Evolutionary conservation across 345 rosid species (phyloP).

Genomic region (Heritiera fomes): DNA sequence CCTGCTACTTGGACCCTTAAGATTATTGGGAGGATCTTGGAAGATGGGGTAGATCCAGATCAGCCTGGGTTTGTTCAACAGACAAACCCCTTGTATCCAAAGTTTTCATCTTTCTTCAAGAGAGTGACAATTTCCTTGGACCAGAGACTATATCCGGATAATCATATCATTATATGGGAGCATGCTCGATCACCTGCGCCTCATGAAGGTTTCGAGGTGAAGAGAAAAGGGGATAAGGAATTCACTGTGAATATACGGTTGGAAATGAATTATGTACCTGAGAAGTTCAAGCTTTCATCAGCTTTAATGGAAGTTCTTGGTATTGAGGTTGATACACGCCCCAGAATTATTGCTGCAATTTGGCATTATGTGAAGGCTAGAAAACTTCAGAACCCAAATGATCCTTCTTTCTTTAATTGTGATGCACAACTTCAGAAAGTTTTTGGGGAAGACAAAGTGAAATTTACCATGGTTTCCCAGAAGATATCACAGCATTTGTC

Average conservation of each 20-base stretch:
- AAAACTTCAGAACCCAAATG: slow-evolving; percentile 86
- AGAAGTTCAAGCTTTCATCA: slow-evolving; percentile 90
- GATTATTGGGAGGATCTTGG: slow-evolving; percentile 88
- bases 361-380: slow-evolving; percentile 99
- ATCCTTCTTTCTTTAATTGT: slow-evolving; percentile 80
- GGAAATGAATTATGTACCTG: slow-evolving; percentile 95
- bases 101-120: slow-evolving; percentile 90
- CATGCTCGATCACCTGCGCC: slow-evolving; percentile 84
- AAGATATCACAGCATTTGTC: slow-evolving; percentile 78
- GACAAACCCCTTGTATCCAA: slow-evolving; percentile 68
- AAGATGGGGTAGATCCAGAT: slow-evolving; percentile 92
- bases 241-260: slow-evolving; percentile 69
- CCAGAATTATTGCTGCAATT: slow-evolving; percentile 90
- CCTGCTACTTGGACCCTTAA: slow-evolving; percentile 96
- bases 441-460: slow-evolving; percentile 84
- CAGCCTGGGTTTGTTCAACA: slow-evolving; percentile 83
- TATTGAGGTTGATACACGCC: slow-evolving; percentile 92
- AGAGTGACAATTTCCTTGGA: slow-evolving; percentile 80
- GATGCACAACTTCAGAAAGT: slow-evolving; percentile 89
- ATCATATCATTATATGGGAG: slow-evolving; percentile 86
- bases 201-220: slow-evolving; percentile 97
- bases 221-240: slow-evolving; percentile 94
- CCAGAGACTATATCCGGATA: slow-evolving; percentile 92
- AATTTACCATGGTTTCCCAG: slow-evolving; percentile 88
- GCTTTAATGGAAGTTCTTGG: slow-evolving; percentile 93